phyloP scores from a whole-genome alignment of 1,284 basidiomycete species.

The Quambalaria eucalypti region DNA sequence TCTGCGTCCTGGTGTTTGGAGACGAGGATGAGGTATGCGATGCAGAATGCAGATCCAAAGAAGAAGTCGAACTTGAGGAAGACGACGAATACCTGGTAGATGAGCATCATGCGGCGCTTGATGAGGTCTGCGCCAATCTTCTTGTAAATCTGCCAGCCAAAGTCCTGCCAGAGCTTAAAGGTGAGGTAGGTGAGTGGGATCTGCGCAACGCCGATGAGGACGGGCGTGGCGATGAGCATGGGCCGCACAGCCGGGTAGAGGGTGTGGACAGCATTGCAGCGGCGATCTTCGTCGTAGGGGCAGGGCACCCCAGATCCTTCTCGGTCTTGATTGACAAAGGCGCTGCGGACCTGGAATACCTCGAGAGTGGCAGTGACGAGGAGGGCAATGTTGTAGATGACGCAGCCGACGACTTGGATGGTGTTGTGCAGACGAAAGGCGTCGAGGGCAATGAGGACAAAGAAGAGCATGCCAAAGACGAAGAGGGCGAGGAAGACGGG shows the following conservation, averaged over 20 bases:
- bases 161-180: slow-evolving; percentile 31
- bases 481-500: slow-evolving; percentile 34
- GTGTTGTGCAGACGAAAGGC: slow-evolving; percentile 36
- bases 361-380: slow-evolving; percentile 30
- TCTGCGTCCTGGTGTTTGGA: slow-evolving; percentile 22
- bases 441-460: slow-evolving; percentile 29
- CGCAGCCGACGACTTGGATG: slow-evolving; percentile 18
- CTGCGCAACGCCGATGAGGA: slow-evolving; percentile 23
- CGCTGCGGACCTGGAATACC: slow-evolving; percentile 28
- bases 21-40: slow-evolving; percentile 36
- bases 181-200: slow-evolving; percentile 17
- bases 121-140: slow-evolving; percentile 33
- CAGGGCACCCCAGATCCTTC: slow-evolving; percentile 17
- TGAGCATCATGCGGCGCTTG: slow-evolving; percentile 26
- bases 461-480: slow-evolving; percentile 31
- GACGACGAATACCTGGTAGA: slow-evolving; percentile 37
- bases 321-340: slow-evolving; percentile 19
- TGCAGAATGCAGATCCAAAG: slow-evolving; percentile 28
- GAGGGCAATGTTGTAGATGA: slow-evolving; percentile 34
- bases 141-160: slow-evolving; percentile 37
- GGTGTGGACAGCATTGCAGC: slow-evolving; percentile 12
- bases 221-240: slow-evolving; percentile 29
- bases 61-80: slow-evolving; percentile 38
- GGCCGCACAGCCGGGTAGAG: slow-evolving; percentile 20
- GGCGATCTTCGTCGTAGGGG: slow-evolving; percentile 4